phyloP scores from a whole-genome alignment of 2,329 filamentous ascomycete genomes.

The Aspergillus novofumigatus region DNA sequence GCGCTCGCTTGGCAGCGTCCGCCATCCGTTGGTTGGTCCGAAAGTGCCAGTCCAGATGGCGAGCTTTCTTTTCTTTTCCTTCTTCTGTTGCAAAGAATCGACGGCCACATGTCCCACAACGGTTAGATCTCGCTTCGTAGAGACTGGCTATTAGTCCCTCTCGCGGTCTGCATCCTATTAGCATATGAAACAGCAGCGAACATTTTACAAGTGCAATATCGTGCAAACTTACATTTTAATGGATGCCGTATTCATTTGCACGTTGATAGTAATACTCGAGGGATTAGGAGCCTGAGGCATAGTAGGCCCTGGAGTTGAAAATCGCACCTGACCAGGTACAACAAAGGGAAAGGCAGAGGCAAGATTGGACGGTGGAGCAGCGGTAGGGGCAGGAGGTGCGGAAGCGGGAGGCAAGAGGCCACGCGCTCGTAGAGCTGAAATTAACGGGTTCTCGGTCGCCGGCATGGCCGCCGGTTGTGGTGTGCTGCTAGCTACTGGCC shows the following conservation, averaged over 20 bases:
- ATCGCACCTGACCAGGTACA: conserved; percentile 34
- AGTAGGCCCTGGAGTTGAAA: conserved; percentile 31
- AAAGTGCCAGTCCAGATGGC: conserved; percentile 98
- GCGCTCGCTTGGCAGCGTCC: conserved; percentile 78
- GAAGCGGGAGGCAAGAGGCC: conserved; percentile 57
- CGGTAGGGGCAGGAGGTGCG: conserved; percentile 39
- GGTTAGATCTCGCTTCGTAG: conserved; percentile 77
- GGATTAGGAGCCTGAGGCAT: conserved; percentile 30
- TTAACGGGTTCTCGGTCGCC: conserved; percentile 54
- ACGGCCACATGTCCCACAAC: conserved; percentile 86
- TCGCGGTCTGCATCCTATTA: conserved; percentile 54
- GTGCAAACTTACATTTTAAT: conserved; percentile 63
- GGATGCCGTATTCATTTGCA: conserved; percentile 60
- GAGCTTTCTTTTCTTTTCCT: conserved; percentile 79
- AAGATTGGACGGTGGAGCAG: conserved; percentile 33
- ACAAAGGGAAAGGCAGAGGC: conserved; percentile 38
- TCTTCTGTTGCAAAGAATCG: conserved; percentile 74
- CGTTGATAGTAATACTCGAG: conserved; percentile 27
- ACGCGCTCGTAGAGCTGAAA: conserved; percentile 65
- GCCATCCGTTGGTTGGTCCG: conserved; percentile 83
- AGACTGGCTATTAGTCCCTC: conserved; percentile 69
- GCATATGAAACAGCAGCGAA: conserved; percentile 12
- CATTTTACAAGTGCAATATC: not conserved
- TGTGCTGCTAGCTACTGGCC: conserved; percentile 55
- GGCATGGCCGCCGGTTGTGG: conserved; percentile 44